Conservation (phyloP, 1,284 basidiomycete species). For the Retiboletus flavoniger region DNA sequence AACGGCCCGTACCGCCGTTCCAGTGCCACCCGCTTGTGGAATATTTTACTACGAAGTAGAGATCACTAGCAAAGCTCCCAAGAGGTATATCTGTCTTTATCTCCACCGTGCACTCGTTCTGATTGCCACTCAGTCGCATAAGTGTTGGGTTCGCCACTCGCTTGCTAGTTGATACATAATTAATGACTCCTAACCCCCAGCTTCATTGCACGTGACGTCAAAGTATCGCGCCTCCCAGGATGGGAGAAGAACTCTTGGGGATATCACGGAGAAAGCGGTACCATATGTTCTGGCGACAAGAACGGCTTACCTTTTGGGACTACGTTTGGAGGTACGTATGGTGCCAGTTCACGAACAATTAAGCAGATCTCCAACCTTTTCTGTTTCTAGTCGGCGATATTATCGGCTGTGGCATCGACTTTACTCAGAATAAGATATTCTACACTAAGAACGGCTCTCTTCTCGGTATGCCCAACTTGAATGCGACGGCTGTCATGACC, state of each 20-base stretch:
- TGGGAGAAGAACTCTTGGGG: conserved; percentile 92
- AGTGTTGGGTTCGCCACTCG: conserved; percentile 62
- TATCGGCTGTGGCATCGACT: conserved; percentile 89
- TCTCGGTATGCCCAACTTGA: conserved; percentile 53
- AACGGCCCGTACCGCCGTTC: conserved; percentile 69
- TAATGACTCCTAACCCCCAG: conserved; percentile 31
- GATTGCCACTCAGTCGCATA: conserved; percentile 58
- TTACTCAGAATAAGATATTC: conserved; percentile 74
- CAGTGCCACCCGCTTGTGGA: conserved; percentile 80
- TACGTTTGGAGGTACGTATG: conserved; percentile 64
- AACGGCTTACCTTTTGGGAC: conserved; percentile 74
- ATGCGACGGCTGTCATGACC: conserved; percentile 5
- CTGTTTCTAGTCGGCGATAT: conserved; percentile 67
- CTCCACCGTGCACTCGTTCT: conserved; percentile 8
- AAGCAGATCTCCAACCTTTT: conserved; percentile 3
- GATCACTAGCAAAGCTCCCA: conserved; percentile 67
- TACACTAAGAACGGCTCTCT: conserved; percentile 87
- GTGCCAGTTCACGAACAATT: not conserved
- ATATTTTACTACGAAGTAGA: conserved; percentile 91
- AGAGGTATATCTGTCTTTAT: conserved; percentile 53
- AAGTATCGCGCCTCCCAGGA: conserved; percentile 77
- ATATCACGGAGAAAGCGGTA: conserved; percentile 92
- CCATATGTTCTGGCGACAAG: conserved; percentile 71
- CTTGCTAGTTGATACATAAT: not conserved
- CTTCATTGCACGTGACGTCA: conserved; percentile 53